Evolutionary conservation across 768 basidiomycete species (phyloP).

Genomic region (Podaxis sp.): DNA sequence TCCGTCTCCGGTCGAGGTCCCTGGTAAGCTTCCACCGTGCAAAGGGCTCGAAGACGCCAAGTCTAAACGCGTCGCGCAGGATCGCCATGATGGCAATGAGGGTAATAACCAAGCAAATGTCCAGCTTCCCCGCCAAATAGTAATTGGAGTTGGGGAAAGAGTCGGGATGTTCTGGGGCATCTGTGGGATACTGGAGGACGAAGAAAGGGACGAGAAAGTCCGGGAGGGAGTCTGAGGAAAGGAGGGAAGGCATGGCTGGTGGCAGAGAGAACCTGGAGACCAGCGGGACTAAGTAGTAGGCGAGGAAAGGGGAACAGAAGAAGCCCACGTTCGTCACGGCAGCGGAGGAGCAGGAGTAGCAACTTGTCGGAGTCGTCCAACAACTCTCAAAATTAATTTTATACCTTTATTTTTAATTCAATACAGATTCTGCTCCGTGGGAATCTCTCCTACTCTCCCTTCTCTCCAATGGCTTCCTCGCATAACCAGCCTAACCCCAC

Average conservation of each 20-base stretch:
- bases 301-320: conserved; percentile 3
- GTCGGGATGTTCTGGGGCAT: conserved; percentile 54
- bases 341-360: not conserved
- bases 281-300: not conserved
- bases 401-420: not conserved
- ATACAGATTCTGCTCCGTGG: conserved; percentile 17
- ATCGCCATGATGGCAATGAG: conserved; percentile 86
- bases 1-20: conserved; percentile 34
- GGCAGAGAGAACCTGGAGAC: not conserved
- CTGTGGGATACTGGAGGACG: conserved; percentile 65
- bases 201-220: conserved; percentile 64
- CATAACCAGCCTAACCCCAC: conserved; percentile 78
- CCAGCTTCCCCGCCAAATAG: conserved; percentile 70
- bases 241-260: not conserved
- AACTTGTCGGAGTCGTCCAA: not conserved
- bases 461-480: conserved; percentile 37
- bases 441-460: conserved; percentile 17
- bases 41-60: conserved; percentile 75
- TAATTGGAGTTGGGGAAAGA: conserved; percentile 69
- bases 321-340: not conserved
- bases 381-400: not conserved
- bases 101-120: conserved; percentile 76
- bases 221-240: conserved; percentile 32
- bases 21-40: conserved; percentile 70
- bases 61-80: conserved; percentile 71